Evolutionary conservation across 192 early-diverging fungal species (phyloP), one percentile per base, ranked within the genome.

Genomic region (Coemansia sp.): DNA sequence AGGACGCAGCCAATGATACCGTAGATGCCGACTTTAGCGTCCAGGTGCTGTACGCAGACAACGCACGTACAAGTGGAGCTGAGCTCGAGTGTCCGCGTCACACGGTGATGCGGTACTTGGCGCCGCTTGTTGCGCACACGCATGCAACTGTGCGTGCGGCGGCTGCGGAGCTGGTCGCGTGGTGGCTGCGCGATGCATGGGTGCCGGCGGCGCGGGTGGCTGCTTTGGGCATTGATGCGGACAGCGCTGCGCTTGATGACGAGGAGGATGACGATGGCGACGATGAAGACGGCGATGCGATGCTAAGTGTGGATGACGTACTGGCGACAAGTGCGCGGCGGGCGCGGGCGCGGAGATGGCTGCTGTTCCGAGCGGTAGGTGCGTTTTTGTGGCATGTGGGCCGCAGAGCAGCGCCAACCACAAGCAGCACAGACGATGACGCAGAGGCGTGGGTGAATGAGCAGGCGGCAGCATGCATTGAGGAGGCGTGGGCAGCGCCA

Each of bases 91-190:
- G 87, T 42, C 85, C 81, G 8, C 87, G 87, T 2, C 81, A 82
- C 46, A 57, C 78, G 49, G 57, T 53, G 1, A 59, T 81, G 63
- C 78, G 71, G n/a, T 62, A 85, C 9, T 56, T 96, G 21, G 72
- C 88, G 23, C 78, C 84, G 19, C 68, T 95, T 21, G 81, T 95
- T n/a, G 87, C 90, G 62, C 87, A 85, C 36, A 87, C 84, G 11
- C 85, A 92, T 31, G 62, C 83, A 15, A 79, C 85, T 55, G 81
- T 93, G 23, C 85, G 93, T 5, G 87, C 84, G 12, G 71, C 82
- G 0, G 80, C 89, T 2, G 86, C 90, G 1, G 82, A 86, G 38
- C 84, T 90, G 55, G 82, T 88, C 5, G 68, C 74, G 0, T 70
- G 78, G 73, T 82, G 85, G 64, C 62, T 81, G 53, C 57, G 52